Evolutionary conservation across 148 eudicot genomes (phyloP).

Genomic region (Amaranthus cruentus): DNA sequence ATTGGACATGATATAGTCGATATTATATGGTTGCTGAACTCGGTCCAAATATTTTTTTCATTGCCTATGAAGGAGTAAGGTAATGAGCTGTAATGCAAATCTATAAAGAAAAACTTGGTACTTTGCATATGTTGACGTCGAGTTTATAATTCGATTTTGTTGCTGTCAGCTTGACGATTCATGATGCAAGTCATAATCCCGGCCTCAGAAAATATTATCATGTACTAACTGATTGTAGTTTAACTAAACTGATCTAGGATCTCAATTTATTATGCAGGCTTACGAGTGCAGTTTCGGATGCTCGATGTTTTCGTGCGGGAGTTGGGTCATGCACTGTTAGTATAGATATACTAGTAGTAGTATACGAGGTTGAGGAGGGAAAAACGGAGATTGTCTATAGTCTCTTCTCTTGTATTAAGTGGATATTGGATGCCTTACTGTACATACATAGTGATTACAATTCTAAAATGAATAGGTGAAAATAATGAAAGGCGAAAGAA

Average conservation of each 20-base stretch:
- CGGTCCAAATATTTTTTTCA: not conserved
- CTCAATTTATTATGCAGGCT: not conserved
- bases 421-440: not conserved
- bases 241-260: not conserved
- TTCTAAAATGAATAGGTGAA: no score
- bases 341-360: not conserved
- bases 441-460: not conserved
- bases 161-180: not conserved
- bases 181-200: not conserved
- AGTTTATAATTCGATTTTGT: not conserved
- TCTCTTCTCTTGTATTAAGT: not conserved
- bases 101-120: not conserved
- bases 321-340: not conserved
- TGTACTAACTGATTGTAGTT: not conserved
- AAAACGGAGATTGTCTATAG: constrained; percentile 2
- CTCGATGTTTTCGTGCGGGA: constrained; percentile 4
- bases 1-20: no score
- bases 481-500: no score
- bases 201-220: not conserved
- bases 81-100: not conserved
- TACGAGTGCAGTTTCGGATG: not conserved
- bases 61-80: not conserved
- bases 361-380: not conserved
- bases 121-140: not conserved
- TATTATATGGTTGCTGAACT: no score